phyloP scores from a whole-genome alignment of 352 stramenopile species.

The Globisporangium apiculatum region DNA sequence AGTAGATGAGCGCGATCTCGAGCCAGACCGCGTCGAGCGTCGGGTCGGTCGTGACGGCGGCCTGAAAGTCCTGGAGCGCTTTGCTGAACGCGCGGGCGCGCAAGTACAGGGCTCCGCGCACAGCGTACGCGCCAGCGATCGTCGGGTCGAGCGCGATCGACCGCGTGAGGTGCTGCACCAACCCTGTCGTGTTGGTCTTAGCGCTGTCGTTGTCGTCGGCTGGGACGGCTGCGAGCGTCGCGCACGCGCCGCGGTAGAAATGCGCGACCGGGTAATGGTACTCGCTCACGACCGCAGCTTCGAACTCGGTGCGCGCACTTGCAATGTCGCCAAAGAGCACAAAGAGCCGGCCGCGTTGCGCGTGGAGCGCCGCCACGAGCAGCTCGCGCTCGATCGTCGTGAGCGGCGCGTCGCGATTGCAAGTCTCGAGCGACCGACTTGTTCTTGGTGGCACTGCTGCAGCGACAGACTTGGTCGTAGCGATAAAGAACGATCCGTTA shows the following conservation, averaged over 20 bases:
- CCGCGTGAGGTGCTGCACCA: conserved; percentile 51
- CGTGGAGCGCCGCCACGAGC: conserved; percentile 48
- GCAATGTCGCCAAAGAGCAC: conserved; percentile 47
- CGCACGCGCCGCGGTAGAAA: conserved; percentile 70
- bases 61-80: conserved; percentile 77
- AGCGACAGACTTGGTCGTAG: conserved; percentile 2
- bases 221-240: conserved; percentile 30
- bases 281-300: conserved; percentile 66
- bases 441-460: background rate
- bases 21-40: conserved; percentile 75
- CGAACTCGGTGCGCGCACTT: conserved; percentile 50
- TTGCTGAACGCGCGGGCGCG: conserved; percentile 69
- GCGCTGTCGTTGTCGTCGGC: conserved; percentile 1
- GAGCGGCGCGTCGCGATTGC: conserved; percentile 9
- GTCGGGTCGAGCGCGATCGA: conserved; percentile 68
- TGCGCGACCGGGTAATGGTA: conserved; percentile 77
- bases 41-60: conserved; percentile 57
- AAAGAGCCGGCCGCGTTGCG: conserved; percentile 54
- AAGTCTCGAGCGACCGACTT: conserved; percentile 1
- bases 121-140: conserved; percentile 64
- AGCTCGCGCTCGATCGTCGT: conserved; percentile 32
- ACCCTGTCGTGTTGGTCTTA: conserved; percentile 15
- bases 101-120: conserved; percentile 61
- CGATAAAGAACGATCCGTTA: conserved; percentile 25
- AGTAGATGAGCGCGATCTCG: conserved; percentile 72